Evolutionary conservation across 73 alveolate genomes (phyloP), one percentile per base, ranked within the genome.

Genomic region (Loxodes magnus): DNA sequence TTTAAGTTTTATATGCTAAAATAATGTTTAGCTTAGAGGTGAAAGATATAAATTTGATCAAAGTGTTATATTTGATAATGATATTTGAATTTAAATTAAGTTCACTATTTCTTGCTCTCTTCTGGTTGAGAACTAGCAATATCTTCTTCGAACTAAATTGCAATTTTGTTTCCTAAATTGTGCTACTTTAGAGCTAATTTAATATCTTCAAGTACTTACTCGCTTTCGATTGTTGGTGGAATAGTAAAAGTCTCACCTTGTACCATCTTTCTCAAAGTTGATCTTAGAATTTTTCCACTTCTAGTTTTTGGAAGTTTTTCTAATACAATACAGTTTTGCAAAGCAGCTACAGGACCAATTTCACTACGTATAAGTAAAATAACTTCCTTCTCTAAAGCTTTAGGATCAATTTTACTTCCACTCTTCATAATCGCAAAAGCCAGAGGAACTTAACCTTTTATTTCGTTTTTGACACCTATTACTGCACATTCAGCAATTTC

Each of bases 291-390:
- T 70, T 93, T 93, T 9, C 99, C 99, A 55, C 96, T 81, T 56
- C 97, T 90, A 0, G 98, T 93, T 75, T 93, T 93, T 2, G 99
- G 99, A 31, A 93, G 82, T 35, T 72, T 83, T 20, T 93, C 80
- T 15, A 93, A 96, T 35, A 90, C 57, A 19, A 83, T 48, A 33
- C 57, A 64, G 35, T 59, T 65, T 51, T 73, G 71, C 48, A 92
- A 57, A n/a, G 88, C 46, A 22, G 97, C 95, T 20, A 92, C 77
- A 46, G 94, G 92, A 2, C 99, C 99, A 35, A 84, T 67, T 60
- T 77, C 92, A 25, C 49, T 48, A 38, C 96, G 67, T 20, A 83
- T 75, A 41, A 54, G 34, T 12, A 50, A 64, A n/a, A 66, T 48
- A 12, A 79, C 62, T 42, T 83, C 87, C 49, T 78, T 54, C 43